Evolutionary conservation across 495 filamentous ascomycete genomes (phyloP).

Genomic region (Pyrenula aspistea): DNA sequence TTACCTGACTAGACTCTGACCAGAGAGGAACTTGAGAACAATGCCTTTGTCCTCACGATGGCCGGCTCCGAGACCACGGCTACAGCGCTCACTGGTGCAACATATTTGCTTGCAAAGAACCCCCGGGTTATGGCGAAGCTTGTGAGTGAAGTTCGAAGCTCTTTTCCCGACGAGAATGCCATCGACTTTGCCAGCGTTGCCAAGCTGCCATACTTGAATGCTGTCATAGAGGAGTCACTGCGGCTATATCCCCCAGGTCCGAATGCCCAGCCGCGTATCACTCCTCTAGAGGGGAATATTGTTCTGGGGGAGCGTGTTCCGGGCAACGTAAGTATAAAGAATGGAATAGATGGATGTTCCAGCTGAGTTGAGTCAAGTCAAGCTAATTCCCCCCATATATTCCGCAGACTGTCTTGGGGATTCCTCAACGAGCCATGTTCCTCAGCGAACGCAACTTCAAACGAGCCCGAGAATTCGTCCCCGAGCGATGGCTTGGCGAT

Average conservation of each 20-base stretch:
- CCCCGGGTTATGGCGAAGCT: conserved; percentile 23
- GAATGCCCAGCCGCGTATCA: not conserved
- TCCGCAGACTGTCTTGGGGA: no score
- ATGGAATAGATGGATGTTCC: no score
- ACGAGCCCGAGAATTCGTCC: conserved; percentile 23
- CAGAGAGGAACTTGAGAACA: conserved; percentile 56
- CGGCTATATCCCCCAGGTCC: conserved; percentile 25
- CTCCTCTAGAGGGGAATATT: not conserved
- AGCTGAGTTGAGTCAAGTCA: no score
- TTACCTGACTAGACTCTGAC: no score
- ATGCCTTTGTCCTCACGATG: conserved; percentile 51
- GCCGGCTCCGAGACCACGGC: conserved; percentile 49
- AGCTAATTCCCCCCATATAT: no score
- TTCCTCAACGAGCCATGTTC: no score
- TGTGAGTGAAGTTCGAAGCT: conserved; percentile 28
- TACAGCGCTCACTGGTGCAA: conserved; percentile 32
- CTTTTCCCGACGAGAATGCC: conserved; percentile 22
- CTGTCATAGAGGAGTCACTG: conserved; percentile 30
- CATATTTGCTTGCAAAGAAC: conserved; percentile 36
- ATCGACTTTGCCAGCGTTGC: conserved; percentile 31
- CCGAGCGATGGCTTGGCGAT: conserved; percentile 33
- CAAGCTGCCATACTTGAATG: conserved; percentile 20
- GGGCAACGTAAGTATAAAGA: no score
- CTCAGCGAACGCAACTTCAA: no score
- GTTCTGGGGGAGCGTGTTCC: not conserved